Base-by-base conservation (phyloP, 2,329 filamentous ascomycete species). In the Calonectria pteridis region DNA sequence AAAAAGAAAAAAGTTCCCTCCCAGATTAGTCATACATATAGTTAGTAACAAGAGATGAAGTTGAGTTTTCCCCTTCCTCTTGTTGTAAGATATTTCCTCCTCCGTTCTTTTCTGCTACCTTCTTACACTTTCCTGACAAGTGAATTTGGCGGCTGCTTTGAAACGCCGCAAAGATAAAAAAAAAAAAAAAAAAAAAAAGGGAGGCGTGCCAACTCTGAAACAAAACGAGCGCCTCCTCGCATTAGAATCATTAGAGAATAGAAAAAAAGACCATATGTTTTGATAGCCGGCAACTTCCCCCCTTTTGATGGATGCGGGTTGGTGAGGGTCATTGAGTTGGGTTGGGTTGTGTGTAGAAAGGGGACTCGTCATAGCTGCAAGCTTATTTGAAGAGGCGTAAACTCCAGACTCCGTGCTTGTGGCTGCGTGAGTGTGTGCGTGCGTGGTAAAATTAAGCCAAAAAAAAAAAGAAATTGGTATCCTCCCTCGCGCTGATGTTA, bases 11-110 rank as follows among this genome's bases (percentile, higher is more conserved):
- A 35, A 40, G 43, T 71, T 75, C 77, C 58, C 76, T 58, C 73
- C 59, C 55, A 77, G 74, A 79, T 78, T 77, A 80, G 71, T 80
- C 76, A 65, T 79, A 78, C 75, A 66, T 74, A 67, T 55, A 64
- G 46, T 33, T 63, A 64, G 51, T 73, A 79, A 59, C 28, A 69
- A 71, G 72, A 67, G 20, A 71, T 62, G 50, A 33, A 33, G 51
- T 67, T 71, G 55, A 50, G 23, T 37, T 43, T 59, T 62, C 64
- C 43, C 53, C 64, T 29, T 37, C 53, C 64, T 29, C 43, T 33
- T 63, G 67, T 58, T 31, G n/a, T 35, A 31, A n/a, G 26, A 29
- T 35, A 31, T 59, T 18, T 55, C 28, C 6, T 43, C 35, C n/a
- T 31, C 40, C 18, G 18, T 33, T n/a, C 66, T 14, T 49, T 6